Base-by-base conservation (phyloP, 305 asterid genomes). In the Plantago lanceolata region DNA sequence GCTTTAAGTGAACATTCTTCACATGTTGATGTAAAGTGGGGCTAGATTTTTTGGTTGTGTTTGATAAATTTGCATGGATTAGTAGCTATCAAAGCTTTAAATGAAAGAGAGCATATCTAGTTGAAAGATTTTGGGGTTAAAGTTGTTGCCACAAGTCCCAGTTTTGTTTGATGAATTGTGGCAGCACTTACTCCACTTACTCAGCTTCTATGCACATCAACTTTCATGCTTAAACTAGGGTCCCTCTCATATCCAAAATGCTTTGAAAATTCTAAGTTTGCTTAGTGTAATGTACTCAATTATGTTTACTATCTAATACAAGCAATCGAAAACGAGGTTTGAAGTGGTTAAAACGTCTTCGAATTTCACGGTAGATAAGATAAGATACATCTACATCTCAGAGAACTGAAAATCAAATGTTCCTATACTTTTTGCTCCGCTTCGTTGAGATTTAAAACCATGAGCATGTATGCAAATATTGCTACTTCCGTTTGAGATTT, bases 121-220 rank as follows among this genome's bases (percentile, higher is more conserved):
- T 50, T 73, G 69, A 75, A 33, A 55, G 72, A 74, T 70, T 74
- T 48, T 70, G 68, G 76, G 70, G 61, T 24, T 71, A 57, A 66
- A 59, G 61, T 47, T 13, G n/a, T 31, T 33, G 54, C 57, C 47
- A 58, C 66, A 66, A 53, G 49, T 15, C 20, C 67, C 64, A 63
- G 55, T 56, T 44, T 29, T 19, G 37, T n/a, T 29, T 51, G 48
- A 24, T 47, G 57, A 57, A 31, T 58, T 59, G 79, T 75, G 76
- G 68, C 71, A 35, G 57, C 53, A 29, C 67, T 59, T 37, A 67
- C 59, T 48, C 76, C 74, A 75, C 76, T 59, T 64, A 40, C 68
- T 70, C 51, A 62, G 8, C 40, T 62, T 29, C 33, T 19, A 8
- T 18, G n/a, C 19, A 6, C 47, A 31, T 33, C 7, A 15, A 2